Evolutionary conservation across 2,329 filamentous ascomycete species (phyloP), one percentile per base, ranked within the genome.

Genomic region (Colletotrichum australisinense): DNA sequence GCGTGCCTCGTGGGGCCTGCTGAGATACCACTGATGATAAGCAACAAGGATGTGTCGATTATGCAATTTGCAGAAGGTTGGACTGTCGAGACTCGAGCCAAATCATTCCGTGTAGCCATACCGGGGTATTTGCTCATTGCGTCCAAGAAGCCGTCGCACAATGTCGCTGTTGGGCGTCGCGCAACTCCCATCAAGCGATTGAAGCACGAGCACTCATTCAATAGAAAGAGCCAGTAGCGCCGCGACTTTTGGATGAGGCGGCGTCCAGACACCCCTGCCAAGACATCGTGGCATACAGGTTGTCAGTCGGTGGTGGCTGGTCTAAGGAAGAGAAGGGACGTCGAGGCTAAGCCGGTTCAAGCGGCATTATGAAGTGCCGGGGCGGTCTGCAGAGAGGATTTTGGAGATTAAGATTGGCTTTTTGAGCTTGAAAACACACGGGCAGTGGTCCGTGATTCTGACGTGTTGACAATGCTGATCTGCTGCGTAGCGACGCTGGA

Each of bases 391-490:
- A 22, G 28, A 53, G 46, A 65, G 38, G 60, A 49, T 30, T 62
- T 70, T 70, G 55, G 62, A 70, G 71, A 65, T 63, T 73, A 49
- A 73, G 71, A 73, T 70, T 73, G 60, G 56, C 60, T 73, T 65
- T 49, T 52, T 73, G 67, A 73, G 70, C 70, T 73, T 70, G 67
- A 66, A 62, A 60, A 57, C 35, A 60, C 56, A 70, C 71, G 67
- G 67, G 28, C 60, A 30, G 38, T 73, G 70, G 59, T 24, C 59
- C 42, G 70, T 73, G 58, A 46, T 64, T 60, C 70, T 73, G 66
- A 73, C 60, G 67, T 73, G 60, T 70, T 73, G 71, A 62, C 67
- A 73, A 57, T 56, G 70, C 55, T 73, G 70, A 70, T 73, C 70
- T 73, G 2, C 38, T 42, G 14, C 38, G 38, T 42, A 55, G 67